Evolutionary conservation across 2,329 filamentous ascomycete species (phyloP), one percentile per base, ranked within the genome.

Genomic region (Byssothecium circinans): DNA sequence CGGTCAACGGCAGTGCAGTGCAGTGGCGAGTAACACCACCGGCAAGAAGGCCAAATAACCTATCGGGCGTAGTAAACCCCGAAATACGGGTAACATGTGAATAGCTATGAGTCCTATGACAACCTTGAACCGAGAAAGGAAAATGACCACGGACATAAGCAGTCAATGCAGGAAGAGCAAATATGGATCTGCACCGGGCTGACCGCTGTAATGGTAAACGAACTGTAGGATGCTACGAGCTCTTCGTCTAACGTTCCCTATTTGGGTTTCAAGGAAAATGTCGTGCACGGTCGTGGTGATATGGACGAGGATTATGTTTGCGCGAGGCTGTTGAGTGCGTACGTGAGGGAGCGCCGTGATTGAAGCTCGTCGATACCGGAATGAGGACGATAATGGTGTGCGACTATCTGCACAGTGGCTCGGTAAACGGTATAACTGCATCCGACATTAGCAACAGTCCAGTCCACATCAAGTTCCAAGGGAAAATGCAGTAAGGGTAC

Each of bases 351-450:
- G 35, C 72, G 70, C 19, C 76, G 68, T 1, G 74, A 73, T 37
- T 70, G 69, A 17, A 75, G 53, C 52, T 78, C 76, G 41, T 74
- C 65, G 14, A 62, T 65, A 27, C 64, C 67, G 17, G 67, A 58
- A 19, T 68, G 65, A 17, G 74, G 71, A 17, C 76, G 68, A 58
- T 76, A 77, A 50, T 75, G 71, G 41, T 74, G 69, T 43, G 70
- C 61, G 14, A 77, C 72, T 19, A 79, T 68, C 5, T 67, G 64
- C 12, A 75, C 57, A 10, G 72, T 60, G 0, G 74, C 63, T 45
- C 75, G 67, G 56, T 78, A 78, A 33, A 70, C 59, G 4, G 69
- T 62, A 55, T 79, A 79, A 51, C 75, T 78, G 44, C 6, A 37
- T 2, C 10, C 5, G 32, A 30, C 23, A 35, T 51, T 38, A 57